Evolutionary conservation across 2,329 filamentous ascomycete genomes (phyloP), one percentile per base, ranked within the genome.

Genomic region (Xylaria sp.): DNA sequence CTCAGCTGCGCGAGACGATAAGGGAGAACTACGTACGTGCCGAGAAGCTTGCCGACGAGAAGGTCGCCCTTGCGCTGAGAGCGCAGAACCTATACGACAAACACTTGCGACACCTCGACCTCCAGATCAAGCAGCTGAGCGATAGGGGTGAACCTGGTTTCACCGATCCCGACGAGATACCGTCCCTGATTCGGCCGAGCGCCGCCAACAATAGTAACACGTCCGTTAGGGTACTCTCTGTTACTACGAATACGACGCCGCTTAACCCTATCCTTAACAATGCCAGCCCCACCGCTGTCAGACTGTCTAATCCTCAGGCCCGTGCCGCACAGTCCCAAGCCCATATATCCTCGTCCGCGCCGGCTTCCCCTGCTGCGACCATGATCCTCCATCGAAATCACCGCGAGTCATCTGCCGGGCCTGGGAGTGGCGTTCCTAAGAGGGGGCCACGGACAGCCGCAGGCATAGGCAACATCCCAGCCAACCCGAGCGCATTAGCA

Each of bases 1-100:
- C 92, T 13, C 80, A 85, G 15, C 87, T 92, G 76, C 87, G 88
- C 63, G 87, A 89, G 57, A 86, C 87, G 63, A 91, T 95, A 73
- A 82, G 85, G 64, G 89, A 92, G 69, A 90, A 89, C 76, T 95
- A 87, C 76, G 86, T 87, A 70, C 88, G 87, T 73, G 91, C 91
- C 63, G 89, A 94, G 71, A 84, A 89, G 69, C 82, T 96, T 41
- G 89, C 93, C 66, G 87, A 89, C 63, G 92, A 96, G 78, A 96
- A 96, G 83, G 85, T 93, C 63, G 86, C 85, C 2, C 82, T 96
- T 37, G 86, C 89, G 3, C 86, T 90, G 71, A 94, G 92, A 80
- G 82, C 89, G 65, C 85, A 89, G 75, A 77, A 82, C 57, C 82
- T 86, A 51, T 84, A 89, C 77, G 89, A 91, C 76, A 90, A 90